A percentile compares a stretch with the other conserved stretches of the same genome.
These are phyloP conservation scores for Nemania serpens DNA, from an alignment of 2,329 filamentous ascomycete genomes.

Conservation along the genomic window DNA sequence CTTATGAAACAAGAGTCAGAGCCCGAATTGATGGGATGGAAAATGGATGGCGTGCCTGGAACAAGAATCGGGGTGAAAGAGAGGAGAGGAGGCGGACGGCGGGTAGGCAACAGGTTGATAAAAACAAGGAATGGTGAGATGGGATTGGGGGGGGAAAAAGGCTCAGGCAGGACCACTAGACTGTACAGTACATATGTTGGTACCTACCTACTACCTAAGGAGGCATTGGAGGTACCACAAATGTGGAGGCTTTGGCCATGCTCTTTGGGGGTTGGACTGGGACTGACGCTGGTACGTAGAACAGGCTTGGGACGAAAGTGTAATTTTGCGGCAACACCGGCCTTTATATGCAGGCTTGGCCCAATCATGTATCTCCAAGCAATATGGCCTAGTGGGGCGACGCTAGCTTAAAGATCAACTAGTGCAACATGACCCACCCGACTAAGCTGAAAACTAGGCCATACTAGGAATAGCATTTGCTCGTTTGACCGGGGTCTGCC, in stretches of 20 bases:
- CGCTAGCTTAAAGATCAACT: constrained; percentile 13
- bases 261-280: constrained; percentile 4
- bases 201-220: no score
- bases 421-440: constrained; percentile 12
- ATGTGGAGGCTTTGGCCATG: no score
- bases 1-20: not conserved
- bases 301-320: constrained; percentile 6
- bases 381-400: constrained; percentile 2
- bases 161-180: no score
- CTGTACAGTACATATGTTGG: no score
- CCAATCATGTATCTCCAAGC: constrained; percentile 7
- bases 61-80: not conserved
- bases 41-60: not conserved
- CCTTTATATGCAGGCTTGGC: constrained; percentile 11
- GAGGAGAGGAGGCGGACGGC: not conserved
- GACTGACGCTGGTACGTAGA: not conserved
- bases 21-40: not conserved
- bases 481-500: constrained; percentile 7
- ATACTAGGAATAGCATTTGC: constrained; percentile 2
- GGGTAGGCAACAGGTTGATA: constrained; percentile 11
- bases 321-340: constrained; percentile 31
- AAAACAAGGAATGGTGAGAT: constrained; percentile 12
- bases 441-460: constrained; percentile 10
- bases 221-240: no score
- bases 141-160: constrained; percentile 12